Evolutionary conservation across 2,329 filamentous ascomycete genomes (phyloP), one percentile per base, ranked within the genome.

Genomic region (Paecilomyces fulvus): DNA sequence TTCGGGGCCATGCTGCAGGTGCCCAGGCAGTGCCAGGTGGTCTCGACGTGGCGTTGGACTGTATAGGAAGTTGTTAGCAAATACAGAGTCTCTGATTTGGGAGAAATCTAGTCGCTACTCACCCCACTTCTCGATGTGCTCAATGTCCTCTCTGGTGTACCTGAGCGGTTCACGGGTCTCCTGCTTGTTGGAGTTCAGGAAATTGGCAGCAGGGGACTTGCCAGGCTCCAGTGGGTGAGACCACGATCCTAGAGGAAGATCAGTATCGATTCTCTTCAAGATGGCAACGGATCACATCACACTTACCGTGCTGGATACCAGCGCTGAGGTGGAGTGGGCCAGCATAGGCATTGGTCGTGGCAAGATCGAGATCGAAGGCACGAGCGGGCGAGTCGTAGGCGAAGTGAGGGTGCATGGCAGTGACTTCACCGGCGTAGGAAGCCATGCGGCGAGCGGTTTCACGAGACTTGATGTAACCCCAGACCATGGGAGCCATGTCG

Each of bases 401-500:
- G 67, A 88, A 92, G 77, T 86, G 85, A 10, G 89, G 89, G 69
- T 91, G 88, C 77, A 80, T 77, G 9, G 63, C 61, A 20, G 78
- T 79, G 21, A 89, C 87, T 69, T 92, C 88, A 58, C 88, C 88
- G 1, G 87, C 87, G 61, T 89, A 91, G 0, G 87, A 84, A 25
- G 86, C 81, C 88, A 90, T 90, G 60, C 87, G 83, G 3, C 88
- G 81, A 1, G 88, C 88, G 3, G 87, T 91, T 79, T 90, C 88
- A 56, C 88, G 85, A 1, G 85, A 89, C 75, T 90, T 90, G 77
- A 90, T 88, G 73, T 91, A 91, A 3, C 85, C 85, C 88, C 88
- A 91, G 5, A 92, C 87, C 85, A 89, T 90, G 8, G 88, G 87
- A 0, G 85, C 87, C 88, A 92, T 91, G 66, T 92, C 89, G 23